Conservation (phyloP, 2,329 filamentous ascomycete species). For the Aschersonia sp. region DNA sequence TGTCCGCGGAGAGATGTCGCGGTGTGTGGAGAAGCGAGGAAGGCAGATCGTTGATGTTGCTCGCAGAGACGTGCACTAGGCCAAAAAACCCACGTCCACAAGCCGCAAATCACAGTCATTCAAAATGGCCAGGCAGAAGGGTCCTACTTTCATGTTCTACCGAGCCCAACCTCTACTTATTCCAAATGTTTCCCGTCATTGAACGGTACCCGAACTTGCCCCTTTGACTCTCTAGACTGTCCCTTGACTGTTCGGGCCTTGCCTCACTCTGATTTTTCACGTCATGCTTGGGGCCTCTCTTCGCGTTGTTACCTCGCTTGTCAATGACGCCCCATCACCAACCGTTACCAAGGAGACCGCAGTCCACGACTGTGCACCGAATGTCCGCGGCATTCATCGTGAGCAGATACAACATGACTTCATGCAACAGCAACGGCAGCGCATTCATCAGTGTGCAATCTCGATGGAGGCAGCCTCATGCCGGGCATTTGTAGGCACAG, state of each 20-base stretch:
- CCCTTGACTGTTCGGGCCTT: not conserved
- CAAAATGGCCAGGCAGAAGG: slow-evolving; percentile 15
- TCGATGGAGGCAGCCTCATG: too few species aligned
- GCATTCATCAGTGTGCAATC: not conserved
- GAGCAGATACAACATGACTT: not conserved
- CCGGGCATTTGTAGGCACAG: too few species aligned
- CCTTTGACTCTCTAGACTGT: not conserved
- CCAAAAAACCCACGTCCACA: slow-evolving; percentile 8
- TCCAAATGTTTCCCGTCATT: not conserved
- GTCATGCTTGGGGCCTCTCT: not conserved
- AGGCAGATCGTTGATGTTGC: slow-evolving; percentile 11
- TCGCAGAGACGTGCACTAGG: slow-evolving; percentile 14
- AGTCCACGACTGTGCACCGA: not conserved
- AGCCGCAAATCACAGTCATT: slow-evolving; percentile 17
- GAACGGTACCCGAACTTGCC: not conserved
- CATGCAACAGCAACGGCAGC: not conserved
- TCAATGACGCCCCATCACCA: too few species aligned
- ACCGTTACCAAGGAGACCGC: not conserved
- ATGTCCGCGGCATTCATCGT: not conserved
- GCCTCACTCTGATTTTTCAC: not conserved
- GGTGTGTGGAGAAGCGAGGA: slow-evolving; percentile 13
- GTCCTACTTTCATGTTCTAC: slow-evolving; percentile 6
- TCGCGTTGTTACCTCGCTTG: not conserved
- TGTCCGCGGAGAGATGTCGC: slow-evolving; percentile 9
- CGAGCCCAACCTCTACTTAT: slow-evolving; percentile 6